These are phyloP conservation scores for Leucogyrophana mollusca DNA, from an alignment of 768 basidiomycete genomes.

Conservation along the genomic window DNA sequence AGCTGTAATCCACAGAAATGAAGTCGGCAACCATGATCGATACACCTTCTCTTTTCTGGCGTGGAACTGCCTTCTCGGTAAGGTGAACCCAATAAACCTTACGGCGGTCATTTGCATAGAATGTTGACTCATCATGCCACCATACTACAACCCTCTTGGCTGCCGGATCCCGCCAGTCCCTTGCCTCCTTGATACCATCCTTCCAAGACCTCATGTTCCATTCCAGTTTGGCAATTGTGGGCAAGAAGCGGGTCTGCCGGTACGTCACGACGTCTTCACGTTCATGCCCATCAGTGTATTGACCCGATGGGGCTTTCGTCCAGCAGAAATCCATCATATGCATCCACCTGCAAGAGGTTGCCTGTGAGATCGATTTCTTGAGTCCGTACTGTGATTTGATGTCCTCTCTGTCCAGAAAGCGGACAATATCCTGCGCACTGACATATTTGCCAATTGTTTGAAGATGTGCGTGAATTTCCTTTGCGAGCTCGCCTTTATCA, in stretches of 20 bases:
- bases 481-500: background rate
- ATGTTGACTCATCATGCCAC: slow-evolving; percentile 40
- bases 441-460: slow-evolving; percentile 21
- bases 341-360: slow-evolving; percentile 41
- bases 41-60: slow-evolving; percentile 32
- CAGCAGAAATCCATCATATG: slow-evolving; percentile 19
- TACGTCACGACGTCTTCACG: slow-evolving; percentile 36
- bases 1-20: slow-evolving; percentile 20
- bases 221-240: slow-evolving; percentile 7
- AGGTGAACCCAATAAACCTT: slow-evolving; percentile 26
- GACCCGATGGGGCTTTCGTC: slow-evolving; percentile 16
- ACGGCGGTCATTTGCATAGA: slow-evolving; percentile 33
- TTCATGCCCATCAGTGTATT: slow-evolving; percentile 41
- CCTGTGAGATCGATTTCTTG: slow-evolving; percentile 16
- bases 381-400: slow-evolving; percentile 9
- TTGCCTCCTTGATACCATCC: slow-evolving; percentile 18
- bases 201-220: slow-evolving; percentile 24
- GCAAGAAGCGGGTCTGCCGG: slow-evolving; percentile 12
- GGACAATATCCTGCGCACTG: slow-evolving; percentile 14
- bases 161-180: background rate
- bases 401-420: slow-evolving; percentile 6
- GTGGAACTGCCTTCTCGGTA: slow-evolving; percentile 18
- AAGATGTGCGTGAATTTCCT: background rate
- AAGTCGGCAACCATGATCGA: slow-evolving; percentile 28
- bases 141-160: slow-evolving; percentile 14